Conservation (phyloP, 495 filamentous ascomycete genomes). For the Diplogelasinospora grovesii region DNA sequence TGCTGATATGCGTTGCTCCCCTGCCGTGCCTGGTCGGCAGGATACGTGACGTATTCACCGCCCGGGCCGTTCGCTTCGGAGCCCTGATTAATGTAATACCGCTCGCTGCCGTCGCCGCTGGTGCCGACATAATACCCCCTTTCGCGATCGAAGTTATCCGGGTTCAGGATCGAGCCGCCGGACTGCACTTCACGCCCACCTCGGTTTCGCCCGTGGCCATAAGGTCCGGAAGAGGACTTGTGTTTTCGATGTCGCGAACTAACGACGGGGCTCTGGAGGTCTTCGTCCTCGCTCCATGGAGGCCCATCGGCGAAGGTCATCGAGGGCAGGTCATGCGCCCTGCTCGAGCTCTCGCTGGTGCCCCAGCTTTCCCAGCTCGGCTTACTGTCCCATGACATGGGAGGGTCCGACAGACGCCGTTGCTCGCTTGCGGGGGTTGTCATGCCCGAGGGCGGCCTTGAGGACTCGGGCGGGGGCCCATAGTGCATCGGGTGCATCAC, state of each 20-base stretch:
- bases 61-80: conserved; percentile 63
- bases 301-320: conserved; percentile 88
- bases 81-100: conserved; percentile 71
- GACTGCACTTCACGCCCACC: conserved; percentile 22
- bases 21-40: conserved; percentile 55
- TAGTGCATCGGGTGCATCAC: conserved; percentile 81
- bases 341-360: conserved; percentile 32
- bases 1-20: conserved; percentile 33
- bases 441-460: conserved; percentile 58
- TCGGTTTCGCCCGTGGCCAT: conserved; percentile 39
- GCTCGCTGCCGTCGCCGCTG: conserved; percentile 67
- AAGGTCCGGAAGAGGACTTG: conserved; percentile 56
- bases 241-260: conserved; percentile 75
- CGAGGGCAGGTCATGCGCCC: conserved; percentile 62
- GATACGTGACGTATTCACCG: conserved; percentile 76
- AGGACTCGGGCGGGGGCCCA: conserved; percentile 76
- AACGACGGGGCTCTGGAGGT: conserved; percentile 83
- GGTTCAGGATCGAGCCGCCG: conserved; percentile 32
- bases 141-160: conserved; percentile 41
- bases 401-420: conserved; percentile 74
- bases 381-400: conserved; percentile 53
- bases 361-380: conserved; percentile 49
- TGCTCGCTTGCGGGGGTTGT: conserved; percentile 82
- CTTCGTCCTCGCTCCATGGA: conserved; percentile 96
- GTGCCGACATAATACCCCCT: conserved; percentile 60